Evolutionary conservation across 257 asterid species (phyloP).

Genomic region (Handroanthus guayacan): DNA sequence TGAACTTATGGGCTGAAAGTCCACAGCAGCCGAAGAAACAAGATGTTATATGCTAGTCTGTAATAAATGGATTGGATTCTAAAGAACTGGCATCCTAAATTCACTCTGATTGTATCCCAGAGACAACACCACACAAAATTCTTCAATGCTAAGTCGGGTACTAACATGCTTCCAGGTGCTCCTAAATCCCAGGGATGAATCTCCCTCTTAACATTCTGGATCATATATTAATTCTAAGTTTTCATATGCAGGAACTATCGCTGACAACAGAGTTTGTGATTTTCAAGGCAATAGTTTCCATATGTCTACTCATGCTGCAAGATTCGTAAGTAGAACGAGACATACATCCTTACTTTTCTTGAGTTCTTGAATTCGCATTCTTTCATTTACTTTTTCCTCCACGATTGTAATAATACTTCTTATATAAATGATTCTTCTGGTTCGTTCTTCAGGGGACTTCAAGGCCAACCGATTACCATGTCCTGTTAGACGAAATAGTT

Average conservation of each 20-base stretch:
- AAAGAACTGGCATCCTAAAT: conserved; percentile 58
- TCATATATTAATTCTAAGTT: not conserved
- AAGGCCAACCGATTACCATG: conserved; percentile 89
- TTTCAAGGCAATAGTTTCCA: conserved; percentile 87
- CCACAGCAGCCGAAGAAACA: too few relatives aligned
- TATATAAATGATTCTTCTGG: not conserved
- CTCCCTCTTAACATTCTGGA: not conserved
- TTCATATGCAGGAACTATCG: conserved; percentile 73
- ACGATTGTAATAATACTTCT: too few relatives aligned
- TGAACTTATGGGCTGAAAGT: too few relatives aligned
- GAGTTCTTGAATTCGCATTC: not conserved
- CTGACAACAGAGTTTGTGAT: conserved; percentile 82
- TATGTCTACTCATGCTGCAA: conserved; percentile 89
- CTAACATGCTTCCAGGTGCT: conserved; percentile 92
- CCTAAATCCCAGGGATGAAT: not conserved
- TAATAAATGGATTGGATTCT: too few relatives aligned
- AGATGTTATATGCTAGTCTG: too few relatives aligned
- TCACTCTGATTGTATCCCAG: conserved; percentile 51
- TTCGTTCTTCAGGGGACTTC: conserved; percentile 72
- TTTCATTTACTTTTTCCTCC: not conserved
- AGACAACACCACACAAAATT: conserved; percentile 61
- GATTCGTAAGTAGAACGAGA: conserved; percentile 59
- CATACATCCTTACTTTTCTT: not conserved
- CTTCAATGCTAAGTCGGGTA: conserved; percentile 46
- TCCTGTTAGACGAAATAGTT: conserved; percentile 76